Evolutionary conservation across 345 rosid species (phyloP).

Genomic region (Brassica napus): DNA sequence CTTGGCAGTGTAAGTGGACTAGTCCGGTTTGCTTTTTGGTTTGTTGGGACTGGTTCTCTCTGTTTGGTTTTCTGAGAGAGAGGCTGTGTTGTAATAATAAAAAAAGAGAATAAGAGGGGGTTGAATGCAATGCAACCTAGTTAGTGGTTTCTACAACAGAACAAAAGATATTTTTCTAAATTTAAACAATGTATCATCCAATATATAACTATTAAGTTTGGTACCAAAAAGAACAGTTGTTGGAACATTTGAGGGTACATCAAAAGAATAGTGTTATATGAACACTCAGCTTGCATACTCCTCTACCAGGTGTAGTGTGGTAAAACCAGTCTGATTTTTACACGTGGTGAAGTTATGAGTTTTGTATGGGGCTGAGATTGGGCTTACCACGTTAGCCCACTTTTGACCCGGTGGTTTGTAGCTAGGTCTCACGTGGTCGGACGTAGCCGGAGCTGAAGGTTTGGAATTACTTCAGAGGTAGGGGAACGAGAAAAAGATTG

Average conservation of each 20-base stretch:
- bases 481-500: neutral
- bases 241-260: no score
- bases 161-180: neutral
- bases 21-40: slow-evolving; percentile 23
- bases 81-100: slow-evolving; percentile 27
- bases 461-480: neutral
- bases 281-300: no score
- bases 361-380: slow-evolving; percentile 4
- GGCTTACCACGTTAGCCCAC: slow-evolving; percentile 3
- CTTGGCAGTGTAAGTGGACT: neutral
- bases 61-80: slow-evolving; percentile 5
- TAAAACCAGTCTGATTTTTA: neutral
- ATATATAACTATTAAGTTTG: neutral
- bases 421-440: neutral
- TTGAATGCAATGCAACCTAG: slow-evolving; percentile 1
- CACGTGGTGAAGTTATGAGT: slow-evolving; percentile 5
- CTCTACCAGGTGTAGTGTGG: no score
- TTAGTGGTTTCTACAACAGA: neutral
- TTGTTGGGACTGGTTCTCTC: slow-evolving; percentile 6
- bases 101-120: neutral
- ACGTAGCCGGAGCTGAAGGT: neutral
- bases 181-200: neutral
- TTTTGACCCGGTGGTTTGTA: slow-evolving; percentile 1
- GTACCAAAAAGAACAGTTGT: neutral
- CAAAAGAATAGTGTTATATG: no score